Evolutionary conservation across 805 yeast genomes (phyloP), one percentile per base, ranked within the genome.

Genomic region (Spencermartinsiella europaea): DNA sequence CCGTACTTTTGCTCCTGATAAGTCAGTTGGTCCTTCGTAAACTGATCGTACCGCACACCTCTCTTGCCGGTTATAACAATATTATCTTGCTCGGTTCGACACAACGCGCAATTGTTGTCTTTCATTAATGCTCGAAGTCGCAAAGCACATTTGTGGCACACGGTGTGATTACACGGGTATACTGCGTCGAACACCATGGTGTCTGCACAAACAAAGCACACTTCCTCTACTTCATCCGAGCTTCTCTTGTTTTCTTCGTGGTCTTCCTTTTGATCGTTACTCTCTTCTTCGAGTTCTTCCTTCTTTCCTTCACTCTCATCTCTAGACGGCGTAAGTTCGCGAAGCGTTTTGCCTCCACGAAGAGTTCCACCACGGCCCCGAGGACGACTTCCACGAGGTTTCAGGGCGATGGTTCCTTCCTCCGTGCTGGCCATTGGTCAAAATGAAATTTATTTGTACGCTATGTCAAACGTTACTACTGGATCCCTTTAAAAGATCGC

Each of bases 191-290:
- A 76, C n/a, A 56, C 54, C 21, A 88, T 72, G 25, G 69, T 69
- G 39, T 85, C 83, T 0, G 97, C 93, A 69, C 99, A 93, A 47
- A 93, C 85, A 19, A 89, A 67, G 72, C 97, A 90, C 27, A 66
- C 59, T 10, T 74, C 74, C 12, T 34, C 45, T 21, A 4, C 27
- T 14, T 34, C 39, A 10, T 20, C 34, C 14, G 21, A 19, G 15
- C 28, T 42, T 4, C 25, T 46, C 3, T 31, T 43, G 4, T 21
- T 36, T n/a, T 38, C 42, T 8, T 22, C 31, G 16, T 28, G 43
- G 7, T 37, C 22, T 34, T 22, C 43, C 16, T 12, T n/a, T 7
- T 42, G 15, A n/a, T 16, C n/a, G 7, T 34, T 34, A n/a, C 20
- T 41, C 33, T 28, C 33, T n/a, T 34, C 37, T 16, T 34, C 37